These are phyloP conservation scores for Sphagnum magellanicum DNA, from an alignment of 228 moss, liverwort and hornwort species.

Conservation along the genomic window DNA sequence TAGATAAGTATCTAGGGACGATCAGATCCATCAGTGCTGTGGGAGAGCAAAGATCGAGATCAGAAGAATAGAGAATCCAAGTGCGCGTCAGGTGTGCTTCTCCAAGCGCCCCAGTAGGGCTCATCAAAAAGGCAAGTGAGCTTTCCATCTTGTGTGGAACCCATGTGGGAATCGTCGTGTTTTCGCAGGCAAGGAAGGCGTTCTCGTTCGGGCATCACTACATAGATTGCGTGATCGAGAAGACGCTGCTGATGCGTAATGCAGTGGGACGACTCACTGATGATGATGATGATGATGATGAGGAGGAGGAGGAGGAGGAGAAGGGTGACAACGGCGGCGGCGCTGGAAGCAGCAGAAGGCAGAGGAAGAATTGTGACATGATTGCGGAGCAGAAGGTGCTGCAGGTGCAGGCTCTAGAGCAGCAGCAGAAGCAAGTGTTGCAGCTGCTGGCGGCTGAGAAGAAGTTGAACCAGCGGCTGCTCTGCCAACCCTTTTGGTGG, in stretches of 20 bases:
- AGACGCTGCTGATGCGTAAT: slow-evolving; percentile 11
- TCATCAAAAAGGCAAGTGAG: slow-evolving; percentile 60
- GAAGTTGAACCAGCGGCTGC: slow-evolving; percentile 26
- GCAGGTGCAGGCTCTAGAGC: slow-evolving; percentile 39
- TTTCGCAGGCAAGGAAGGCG: slow-evolving; percentile 61
- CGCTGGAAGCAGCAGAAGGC: slow-evolving; percentile 13
- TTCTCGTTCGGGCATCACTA: slow-evolving; percentile 55
- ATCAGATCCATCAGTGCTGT: slow-evolving; percentile 10
- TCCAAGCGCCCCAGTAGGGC: slow-evolving; percentile 49
- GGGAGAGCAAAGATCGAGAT: slow-evolving; percentile 65
- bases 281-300: no score
- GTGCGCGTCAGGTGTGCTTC: slow-evolving; percentile 58
- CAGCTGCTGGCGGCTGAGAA: slow-evolving; percentile 19
- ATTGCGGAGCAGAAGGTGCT: slow-evolving; percentile 33
- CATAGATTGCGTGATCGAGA: slow-evolving; percentile 56
- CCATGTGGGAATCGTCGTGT: slow-evolving; percentile 47
- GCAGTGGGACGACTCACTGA: neutral
- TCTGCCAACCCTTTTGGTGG: slow-evolving; percentile 37
- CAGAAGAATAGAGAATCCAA: slow-evolving; percentile 53
- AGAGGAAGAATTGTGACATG: neutral
- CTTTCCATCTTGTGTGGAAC: slow-evolving; percentile 53
- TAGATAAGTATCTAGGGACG: no score
- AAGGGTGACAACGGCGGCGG: no score
- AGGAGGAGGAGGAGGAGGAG: no score
- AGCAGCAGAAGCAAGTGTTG: slow-evolving; percentile 32